phyloP scores from a whole-genome alignment of 345 rosid species.

The Sonneratia caseolaris region DNA sequence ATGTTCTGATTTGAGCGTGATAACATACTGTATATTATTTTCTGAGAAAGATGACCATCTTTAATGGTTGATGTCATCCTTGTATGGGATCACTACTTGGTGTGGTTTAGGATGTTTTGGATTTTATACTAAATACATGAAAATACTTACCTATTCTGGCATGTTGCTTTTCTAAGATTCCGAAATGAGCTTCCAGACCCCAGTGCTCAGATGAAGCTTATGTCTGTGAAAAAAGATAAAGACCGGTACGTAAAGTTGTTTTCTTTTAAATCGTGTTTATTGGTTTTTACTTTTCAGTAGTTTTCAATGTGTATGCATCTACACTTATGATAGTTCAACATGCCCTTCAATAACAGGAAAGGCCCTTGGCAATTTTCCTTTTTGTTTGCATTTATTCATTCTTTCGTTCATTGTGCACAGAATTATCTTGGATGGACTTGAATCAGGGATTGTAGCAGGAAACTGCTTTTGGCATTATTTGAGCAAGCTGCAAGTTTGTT shows the following conservation, averaged over 20 bases:
- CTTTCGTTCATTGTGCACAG: not conserved
- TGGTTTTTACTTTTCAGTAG: not conserved
- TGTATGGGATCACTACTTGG: not conserved
- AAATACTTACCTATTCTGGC: not conserved
- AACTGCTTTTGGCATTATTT: not conserved
- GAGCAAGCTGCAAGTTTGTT: slow-evolving; percentile 1
- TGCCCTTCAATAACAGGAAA: too few species aligned
- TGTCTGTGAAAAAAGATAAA: slow-evolving; percentile 69
- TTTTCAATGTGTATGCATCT: not conserved
- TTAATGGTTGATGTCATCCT: not conserved
- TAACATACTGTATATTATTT: not conserved
- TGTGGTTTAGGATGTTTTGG: not conserved
- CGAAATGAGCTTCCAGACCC: slow-evolving; percentile 99
- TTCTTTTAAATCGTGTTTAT: not conserved
- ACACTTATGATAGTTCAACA: not conserved
- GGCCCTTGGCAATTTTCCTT: too few species aligned
- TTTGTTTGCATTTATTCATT: not conserved
- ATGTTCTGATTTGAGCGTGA: not conserved
- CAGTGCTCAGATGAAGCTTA: slow-evolving; percentile 77
- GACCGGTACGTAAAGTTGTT: slow-evolving; percentile 54
- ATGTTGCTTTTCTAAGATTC: slow-evolving; percentile 40
- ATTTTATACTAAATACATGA: slow-evolving; percentile 4
- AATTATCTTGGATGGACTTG: not conserved
- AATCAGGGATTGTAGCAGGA: slow-evolving; percentile 1
- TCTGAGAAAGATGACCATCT: not conserved